These are phyloP conservation scores for Saccharomyces pastorianus DNA, from an alignment of 1,139 yeast species.

Conservation along the genomic window DNA sequence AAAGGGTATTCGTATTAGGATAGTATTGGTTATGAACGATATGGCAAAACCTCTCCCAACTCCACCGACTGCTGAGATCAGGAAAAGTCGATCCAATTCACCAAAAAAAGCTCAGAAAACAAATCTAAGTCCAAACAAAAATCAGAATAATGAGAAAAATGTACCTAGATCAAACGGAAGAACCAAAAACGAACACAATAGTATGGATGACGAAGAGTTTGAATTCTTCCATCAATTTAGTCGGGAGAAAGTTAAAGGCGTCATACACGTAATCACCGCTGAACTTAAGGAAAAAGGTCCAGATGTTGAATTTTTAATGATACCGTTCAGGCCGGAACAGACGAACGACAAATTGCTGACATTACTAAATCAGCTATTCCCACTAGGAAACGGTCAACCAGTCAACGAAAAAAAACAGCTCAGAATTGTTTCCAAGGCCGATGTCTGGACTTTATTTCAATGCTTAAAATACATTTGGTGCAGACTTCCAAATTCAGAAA, in stretches of 20 bases:
- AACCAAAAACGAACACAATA: neutral
- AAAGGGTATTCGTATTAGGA: neutral
- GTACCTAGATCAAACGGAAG: neutral
- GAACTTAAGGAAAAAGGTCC: slow-evolving; percentile 48
- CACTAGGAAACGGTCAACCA: slow-evolving; percentile 41
- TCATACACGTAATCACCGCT: slow-evolving; percentile 59
- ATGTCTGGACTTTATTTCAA: slow-evolving; percentile 62
- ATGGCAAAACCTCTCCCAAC: slow-evolving; percentile 7
- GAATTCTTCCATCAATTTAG: slow-evolving; percentile 45
- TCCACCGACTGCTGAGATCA: slow-evolving; percentile 2
- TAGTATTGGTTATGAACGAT: slow-evolving; percentile 3
- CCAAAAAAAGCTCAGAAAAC: neutral
- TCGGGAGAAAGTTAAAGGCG: slow-evolving; percentile 52
- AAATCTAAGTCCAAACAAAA: neutral
- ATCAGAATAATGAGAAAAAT: neutral
- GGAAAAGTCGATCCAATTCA: slow-evolving; percentile 1
- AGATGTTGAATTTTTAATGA: slow-evolving; percentile 53
- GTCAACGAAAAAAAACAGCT: slow-evolving; percentile 36
- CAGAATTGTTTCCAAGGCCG: slow-evolving; percentile 40
- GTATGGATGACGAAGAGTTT: slow-evolving; percentile 28
- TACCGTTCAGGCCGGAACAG: slow-evolving; percentile 63
- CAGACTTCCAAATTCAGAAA: slow-evolving; percentile 67
- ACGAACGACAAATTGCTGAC: slow-evolving; percentile 48
- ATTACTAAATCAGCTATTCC: slow-evolving; percentile 47
- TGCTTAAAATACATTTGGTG: slow-evolving; percentile 81